These are phyloP conservation scores for Amphicarpaea edgeworthii DNA, from an alignment of 306 rosid species.

Conservation along the genomic window DNA sequence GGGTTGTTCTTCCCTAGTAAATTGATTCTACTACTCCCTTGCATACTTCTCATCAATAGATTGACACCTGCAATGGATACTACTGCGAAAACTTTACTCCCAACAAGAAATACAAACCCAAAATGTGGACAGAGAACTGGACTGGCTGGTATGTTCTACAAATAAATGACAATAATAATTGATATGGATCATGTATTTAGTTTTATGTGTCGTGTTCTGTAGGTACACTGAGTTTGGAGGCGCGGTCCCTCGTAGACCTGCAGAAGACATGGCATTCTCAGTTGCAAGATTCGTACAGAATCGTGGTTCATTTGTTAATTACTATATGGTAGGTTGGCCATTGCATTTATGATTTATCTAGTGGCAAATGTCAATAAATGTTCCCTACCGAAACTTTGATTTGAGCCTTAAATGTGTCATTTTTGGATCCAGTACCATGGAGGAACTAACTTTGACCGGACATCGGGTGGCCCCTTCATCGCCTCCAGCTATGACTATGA, in stretches of 20 bases:
- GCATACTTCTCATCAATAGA: slow-evolving; percentile 57
- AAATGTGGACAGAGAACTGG: slow-evolving; percentile 98
- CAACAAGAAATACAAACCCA: slow-evolving; percentile 76
- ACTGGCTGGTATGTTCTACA: slow-evolving; percentile 79
- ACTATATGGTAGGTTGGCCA: slow-evolving; percentile 73
- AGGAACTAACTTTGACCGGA: slow-evolving; percentile 96
- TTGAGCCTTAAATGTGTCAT: slow-evolving; percentile 18
- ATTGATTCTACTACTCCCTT: slow-evolving; percentile 23
- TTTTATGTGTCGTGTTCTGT: slow-evolving; percentile 23
- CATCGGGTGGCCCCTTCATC: slow-evolving; percentile 88
- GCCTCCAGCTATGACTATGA: slow-evolving; percentile 95
- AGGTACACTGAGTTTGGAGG: slow-evolving; percentile 97
- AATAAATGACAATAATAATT: slow-evolving; percentile 6
- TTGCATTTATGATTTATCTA: slow-evolving; percentile 27
- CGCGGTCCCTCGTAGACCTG: slow-evolving; percentile 80
- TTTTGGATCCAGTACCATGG: slow-evolving; percentile 80
- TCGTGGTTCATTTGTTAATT: slow-evolving; percentile 87
- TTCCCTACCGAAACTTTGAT: background rate
- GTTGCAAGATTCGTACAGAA: slow-evolving; percentile 87
- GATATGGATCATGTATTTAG: slow-evolving; percentile 1
- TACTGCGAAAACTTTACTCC: slow-evolving; percentile 90
- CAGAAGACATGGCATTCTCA: slow-evolving; percentile 84
- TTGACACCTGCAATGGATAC: slow-evolving; percentile 88
- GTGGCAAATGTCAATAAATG: background rate
- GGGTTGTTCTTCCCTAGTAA: background rate